Conservation (phyloP, 148 eudicot genomes). For the Gaultheria prostrata region DNA sequence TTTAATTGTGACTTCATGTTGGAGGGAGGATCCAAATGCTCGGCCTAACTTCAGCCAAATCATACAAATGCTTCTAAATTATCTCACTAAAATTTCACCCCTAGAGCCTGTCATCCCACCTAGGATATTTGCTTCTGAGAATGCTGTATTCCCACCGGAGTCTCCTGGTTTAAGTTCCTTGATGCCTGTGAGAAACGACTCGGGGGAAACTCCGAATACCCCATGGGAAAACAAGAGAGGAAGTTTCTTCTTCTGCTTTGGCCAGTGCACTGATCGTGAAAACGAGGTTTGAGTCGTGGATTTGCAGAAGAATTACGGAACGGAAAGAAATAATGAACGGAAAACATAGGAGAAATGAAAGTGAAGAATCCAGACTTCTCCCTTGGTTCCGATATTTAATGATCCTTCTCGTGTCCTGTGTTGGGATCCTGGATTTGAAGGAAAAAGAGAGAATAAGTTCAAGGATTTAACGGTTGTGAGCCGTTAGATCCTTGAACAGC, state of each 20-base stretch:
- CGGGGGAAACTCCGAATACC: conserved; percentile 55
- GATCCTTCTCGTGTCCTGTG: not conserved
- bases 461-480: not conserved
- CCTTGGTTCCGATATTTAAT: not conserved
- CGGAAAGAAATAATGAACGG: not conserved
- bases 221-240: conserved; percentile 47
- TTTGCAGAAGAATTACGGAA: not conserved
- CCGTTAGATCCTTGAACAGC: not conserved
- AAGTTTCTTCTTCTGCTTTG: conserved; percentile 69
- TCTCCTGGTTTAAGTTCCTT: conserved; percentile 90
- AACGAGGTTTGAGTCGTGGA: not conserved
- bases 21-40: conserved; percentile 78
- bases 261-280: conserved; percentile 35
- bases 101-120: conserved; percentile 60
- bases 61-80: conserved; percentile 76
- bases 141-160: conserved; percentile 73
- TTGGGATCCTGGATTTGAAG: not conserved
- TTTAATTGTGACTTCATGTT: conserved; percentile 70
- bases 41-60: conserved; percentile 86
- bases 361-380: not conserved
- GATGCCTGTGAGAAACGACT: conserved; percentile 57
- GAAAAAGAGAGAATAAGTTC: not conserved
- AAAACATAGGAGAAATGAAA: not conserved
- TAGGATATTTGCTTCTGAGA: conserved; percentile 59
- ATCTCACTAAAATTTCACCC: conserved; percentile 50